Evolutionary conservation across 371 early-diverging fungal genomes (phyloP).

Genomic region (Racocetra persica): DNA sequence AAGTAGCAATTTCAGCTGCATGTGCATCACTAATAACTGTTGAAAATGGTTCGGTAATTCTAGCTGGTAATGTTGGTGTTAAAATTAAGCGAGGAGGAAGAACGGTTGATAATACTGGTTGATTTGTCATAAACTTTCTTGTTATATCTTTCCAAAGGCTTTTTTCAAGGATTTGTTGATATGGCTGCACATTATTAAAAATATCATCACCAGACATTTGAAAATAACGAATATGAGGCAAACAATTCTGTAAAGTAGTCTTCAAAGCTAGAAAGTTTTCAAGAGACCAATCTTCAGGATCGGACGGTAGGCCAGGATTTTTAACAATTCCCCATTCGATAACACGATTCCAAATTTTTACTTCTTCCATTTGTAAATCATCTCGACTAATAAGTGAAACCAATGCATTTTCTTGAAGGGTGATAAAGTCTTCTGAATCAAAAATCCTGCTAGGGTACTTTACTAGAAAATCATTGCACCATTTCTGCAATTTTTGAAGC

Average conservation of each 20-base stretch:
- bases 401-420: background rate
- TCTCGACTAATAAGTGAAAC: slow-evolving; percentile 13
- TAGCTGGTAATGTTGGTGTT: no score
- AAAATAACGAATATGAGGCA: slow-evolving; percentile 32
- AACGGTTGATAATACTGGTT: no score
- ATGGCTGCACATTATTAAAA: no score
- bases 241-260: slow-evolving; percentile 1
- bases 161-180: no score
- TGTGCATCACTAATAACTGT: no score
- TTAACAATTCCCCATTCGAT: slow-evolving; percentile 20
- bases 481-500: background rate
- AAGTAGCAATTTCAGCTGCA: background rate
- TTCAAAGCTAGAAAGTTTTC: slow-evolving; percentile 22
- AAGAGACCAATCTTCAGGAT: slow-evolving; percentile 6
- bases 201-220: no score
- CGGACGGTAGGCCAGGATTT: background rate
- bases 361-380: slow-evolving; percentile 22
- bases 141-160: no score
- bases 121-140: no score
- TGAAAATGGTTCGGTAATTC: no score
- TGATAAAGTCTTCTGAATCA: slow-evolving; percentile 25
- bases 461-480: background rate
- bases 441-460: background rate
- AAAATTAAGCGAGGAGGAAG: no score
- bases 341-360: slow-evolving; percentile 19